These are phyloP conservation scores for Xylariaceae sp. DNA, from an alignment of 2,329 filamentous ascomycete genomes.

Conservation along the genomic window DNA sequence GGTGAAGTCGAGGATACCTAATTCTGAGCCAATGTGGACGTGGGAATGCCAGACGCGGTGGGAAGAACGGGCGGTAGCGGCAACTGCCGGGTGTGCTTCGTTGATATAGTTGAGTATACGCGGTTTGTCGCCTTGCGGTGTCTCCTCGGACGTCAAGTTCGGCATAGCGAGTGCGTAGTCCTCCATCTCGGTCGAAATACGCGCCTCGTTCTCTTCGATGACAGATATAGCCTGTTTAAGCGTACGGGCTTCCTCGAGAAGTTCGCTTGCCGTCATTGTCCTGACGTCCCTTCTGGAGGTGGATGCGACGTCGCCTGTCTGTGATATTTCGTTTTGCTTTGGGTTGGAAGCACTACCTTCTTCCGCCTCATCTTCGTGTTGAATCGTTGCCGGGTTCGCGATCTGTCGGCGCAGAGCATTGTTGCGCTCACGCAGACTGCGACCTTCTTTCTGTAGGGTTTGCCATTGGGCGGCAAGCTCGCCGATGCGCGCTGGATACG, in stretches of 20 bases:
- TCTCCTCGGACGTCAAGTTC: conserved; percentile 73
- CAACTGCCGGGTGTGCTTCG: conserved; percentile 46
- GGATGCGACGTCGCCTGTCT: conserved; percentile 14
- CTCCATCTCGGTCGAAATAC: conserved; percentile 60
- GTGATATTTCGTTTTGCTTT: not conserved
- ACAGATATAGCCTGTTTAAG: conserved; percentile 58
- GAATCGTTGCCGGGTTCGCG: conserved; percentile 44
- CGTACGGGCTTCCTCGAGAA: conserved; percentile 58
- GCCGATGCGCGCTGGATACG: conserved; percentile 51
- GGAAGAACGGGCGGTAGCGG: conserved; percentile 24
- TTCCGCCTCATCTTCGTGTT: conserved; percentile 39
- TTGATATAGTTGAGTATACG: conserved; percentile 73
- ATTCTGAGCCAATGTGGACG: conserved; percentile 75
- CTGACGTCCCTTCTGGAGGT: conserved; percentile 30
- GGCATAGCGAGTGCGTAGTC: conserved; percentile 71
- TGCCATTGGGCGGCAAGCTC: conserved; percentile 53
- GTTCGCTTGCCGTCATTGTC: conserved; percentile 39
- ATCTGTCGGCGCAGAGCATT: conserved; percentile 58
- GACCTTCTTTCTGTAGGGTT: conserved; percentile 53
- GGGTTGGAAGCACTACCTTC: conserved; percentile 13
- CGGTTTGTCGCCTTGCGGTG: conserved; percentile 64
- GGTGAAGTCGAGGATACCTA: conserved; percentile 88
- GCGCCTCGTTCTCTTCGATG: conserved; percentile 58
- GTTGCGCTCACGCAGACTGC: conserved; percentile 57
- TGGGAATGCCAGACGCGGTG: conserved; percentile 63